Evolutionary conservation across 768 basidiomycete species (phyloP), one percentile per base, ranked within the genome.

Genomic region (Psilocybe sp.): DNA sequence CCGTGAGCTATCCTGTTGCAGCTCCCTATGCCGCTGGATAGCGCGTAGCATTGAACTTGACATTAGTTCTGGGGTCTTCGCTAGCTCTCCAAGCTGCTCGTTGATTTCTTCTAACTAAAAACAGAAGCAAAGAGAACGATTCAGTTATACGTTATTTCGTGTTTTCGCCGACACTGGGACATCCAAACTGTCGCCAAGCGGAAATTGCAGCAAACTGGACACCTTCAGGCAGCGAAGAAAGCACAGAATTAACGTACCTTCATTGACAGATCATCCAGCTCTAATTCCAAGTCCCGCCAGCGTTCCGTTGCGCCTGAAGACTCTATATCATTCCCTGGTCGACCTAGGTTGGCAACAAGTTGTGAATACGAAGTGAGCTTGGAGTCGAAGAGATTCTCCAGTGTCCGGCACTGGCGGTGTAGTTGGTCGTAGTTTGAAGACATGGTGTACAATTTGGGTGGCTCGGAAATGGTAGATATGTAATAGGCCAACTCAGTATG

Each of bases 351-450:
- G 4, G 87, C 80, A 7, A 89, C 92, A 37, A 97, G 75, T 58
- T 92, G 89, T 15, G 92, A 83, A 69, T 98, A 98, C 9, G 91
- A 77, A 1, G 92, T 92, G 28, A 99, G 77, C 66, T 97, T 96
- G 31, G 88, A 73, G 63, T 97, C 92, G 55, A 98, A 89, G 18
- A 92, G 78, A 40, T 92, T 92, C 64, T 98, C 96, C 20, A 98
- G 82, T 4, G 94, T 94, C 60, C 95, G 79, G 69, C 92, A 92
- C 68, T 96, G 93, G 47, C 93, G 75, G 60, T 97, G 89, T 31
- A 98, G 77, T 48, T 87, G 81, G 59, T 98, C 96, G 72, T 94
- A 95, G 57, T 74, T 83, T 7, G 23, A 28, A 50, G 85, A 76
- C 88, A 90, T 92, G 49, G 47, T 53, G 52, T 41, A 39, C 14